Evolutionary conservation across 2,329 filamentous ascomycete genomes (phyloP).

Genomic region (Tympanopsis confertula): DNA sequence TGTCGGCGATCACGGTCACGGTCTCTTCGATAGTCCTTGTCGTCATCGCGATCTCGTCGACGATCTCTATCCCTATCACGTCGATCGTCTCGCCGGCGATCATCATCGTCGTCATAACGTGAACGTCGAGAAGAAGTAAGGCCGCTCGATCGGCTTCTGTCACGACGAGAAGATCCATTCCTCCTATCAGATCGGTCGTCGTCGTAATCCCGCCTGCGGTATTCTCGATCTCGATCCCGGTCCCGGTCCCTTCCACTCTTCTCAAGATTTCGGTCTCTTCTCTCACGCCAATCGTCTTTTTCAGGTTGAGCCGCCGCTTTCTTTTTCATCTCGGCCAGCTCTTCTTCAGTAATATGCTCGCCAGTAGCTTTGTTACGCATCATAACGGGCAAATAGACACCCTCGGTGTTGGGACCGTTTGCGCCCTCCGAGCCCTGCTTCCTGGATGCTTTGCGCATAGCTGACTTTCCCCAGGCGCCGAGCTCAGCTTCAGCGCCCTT

Average conservation of each 20-base stretch:
- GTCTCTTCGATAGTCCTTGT: background rate
- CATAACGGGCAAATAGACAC: conserved; percentile 1
- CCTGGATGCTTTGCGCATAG: background rate
- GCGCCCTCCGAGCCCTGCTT: background rate
- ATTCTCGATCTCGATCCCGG: conserved; percentile 20
- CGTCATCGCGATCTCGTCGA: background rate
- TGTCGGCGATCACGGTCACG: background rate
- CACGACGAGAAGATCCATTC: background rate
- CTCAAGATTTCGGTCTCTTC: background rate
- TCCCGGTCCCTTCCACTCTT: conserved; percentile 14
- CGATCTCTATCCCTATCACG: conserved; percentile 18
- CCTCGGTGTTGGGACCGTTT: background rate
- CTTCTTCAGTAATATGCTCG: conserved; percentile 25
- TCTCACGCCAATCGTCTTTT: background rate
- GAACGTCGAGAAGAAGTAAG: background rate
- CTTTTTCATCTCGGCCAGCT: conserved; percentile 30
- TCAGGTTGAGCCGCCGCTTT: conserved; percentile 10
- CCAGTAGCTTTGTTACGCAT: conserved; percentile 28
- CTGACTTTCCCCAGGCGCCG: background rate
- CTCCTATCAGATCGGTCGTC: background rate
- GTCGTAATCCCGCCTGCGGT: conserved; percentile 12
- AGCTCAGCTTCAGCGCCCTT: background rate
- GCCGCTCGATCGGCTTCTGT: background rate
- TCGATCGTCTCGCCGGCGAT: conserved; percentile 4
- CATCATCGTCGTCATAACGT: background rate